Percentiles rank a stretch among this genome's conserved stretches.
Conservation (phyloP, 805 yeast genomes). For the Diddensiella santjacobensis region DNA sequence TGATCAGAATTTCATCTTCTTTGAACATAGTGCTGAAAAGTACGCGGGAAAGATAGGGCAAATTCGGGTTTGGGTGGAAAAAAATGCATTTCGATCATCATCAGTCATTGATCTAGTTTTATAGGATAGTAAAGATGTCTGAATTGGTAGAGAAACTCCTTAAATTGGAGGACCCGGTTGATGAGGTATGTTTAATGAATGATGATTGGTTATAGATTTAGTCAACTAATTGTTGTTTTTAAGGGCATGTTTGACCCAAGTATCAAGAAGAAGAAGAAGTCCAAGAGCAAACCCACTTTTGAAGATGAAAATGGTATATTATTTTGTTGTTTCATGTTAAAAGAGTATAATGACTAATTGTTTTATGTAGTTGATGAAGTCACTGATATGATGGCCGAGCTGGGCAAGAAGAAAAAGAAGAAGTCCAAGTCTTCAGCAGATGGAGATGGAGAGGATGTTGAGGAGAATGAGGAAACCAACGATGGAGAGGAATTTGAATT, state of each 20-base stretch:
- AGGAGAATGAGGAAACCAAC: slow-evolving; percentile 27
- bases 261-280: slow-evolving; percentile 35
- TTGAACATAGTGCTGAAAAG: neutral
- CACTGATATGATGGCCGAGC: slow-evolving; percentile 69
- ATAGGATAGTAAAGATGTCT: no score
- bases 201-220: neutral
- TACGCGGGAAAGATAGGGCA: neutral
- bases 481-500: slow-evolving; percentile 51
- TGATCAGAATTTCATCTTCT: no score
- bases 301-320: slow-evolving; percentile 16
- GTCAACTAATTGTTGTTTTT: no score
- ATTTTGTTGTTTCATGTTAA: neutral
- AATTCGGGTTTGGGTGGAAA: no score
- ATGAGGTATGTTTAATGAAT: slow-evolving; percentile 8
- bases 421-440: slow-evolving; percentile 29
- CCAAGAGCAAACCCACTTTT: slow-evolving; percentile 30
- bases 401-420: slow-evolving; percentile 62
- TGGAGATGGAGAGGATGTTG: slow-evolving; percentile 50
- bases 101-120: no score
- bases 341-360: no score
- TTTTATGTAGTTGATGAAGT: slow-evolving; percentile 36
- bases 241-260: slow-evolving; percentile 33
- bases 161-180: slow-evolving; percentile 3
- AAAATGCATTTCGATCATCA: no score
- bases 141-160: slow-evolving; percentile 13